A percentile compares a stretch with the other conserved stretches of the same genome.
phyloP scores from a whole-genome alignment of 768 basidiomycete genomes.

The Serpula lacrymans region DNA sequence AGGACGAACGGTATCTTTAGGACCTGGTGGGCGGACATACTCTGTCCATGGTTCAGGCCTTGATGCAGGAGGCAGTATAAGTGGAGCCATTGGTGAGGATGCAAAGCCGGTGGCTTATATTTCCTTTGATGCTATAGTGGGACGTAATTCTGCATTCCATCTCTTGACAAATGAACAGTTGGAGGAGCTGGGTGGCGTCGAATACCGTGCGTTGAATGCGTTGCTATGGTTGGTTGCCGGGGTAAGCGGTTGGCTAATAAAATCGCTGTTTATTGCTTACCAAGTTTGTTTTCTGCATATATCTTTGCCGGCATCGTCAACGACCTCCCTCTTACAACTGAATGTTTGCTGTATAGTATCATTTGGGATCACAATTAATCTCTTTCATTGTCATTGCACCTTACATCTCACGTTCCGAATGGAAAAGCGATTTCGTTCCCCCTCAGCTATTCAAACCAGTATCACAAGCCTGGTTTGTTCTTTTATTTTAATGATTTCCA shows the following conservation, averaged over 20 bases:
- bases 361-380: constrained; percentile 64
- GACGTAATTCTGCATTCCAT: constrained; percentile 73
- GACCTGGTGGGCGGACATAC: constrained; percentile 14
- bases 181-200: constrained; percentile 91
- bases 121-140: constrained; percentile 81
- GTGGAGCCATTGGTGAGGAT: constrained; percentile 35
- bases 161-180: constrained; percentile 74
- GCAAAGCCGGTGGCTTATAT: constrained; percentile 71
- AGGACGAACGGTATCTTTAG: constrained; percentile 19
- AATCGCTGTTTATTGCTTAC: constrained; percentile 3
- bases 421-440: constrained; percentile 57
- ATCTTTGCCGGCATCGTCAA: background rate
- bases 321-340: constrained; percentile 1
- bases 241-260: constrained; percentile 43
- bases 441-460: constrained; percentile 56
- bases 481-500: background rate
- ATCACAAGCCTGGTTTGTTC: constrained; percentile 59
- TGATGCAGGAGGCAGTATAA: constrained; percentile 11
- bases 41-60: constrained; percentile 14
- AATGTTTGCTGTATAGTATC: constrained; percentile 83
- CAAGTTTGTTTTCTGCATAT: background rate
- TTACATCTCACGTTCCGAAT: constrained; percentile 63
- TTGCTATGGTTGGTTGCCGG: constrained; percentile 76
- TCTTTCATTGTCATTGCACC: constrained; percentile 75
- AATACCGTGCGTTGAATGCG: constrained; percentile 81